A percentile compares a stretch with the other conserved stretches of the same genome.
These are phyloP conservation scores for Wallacemonas rigidus DNA, from an alignment of 208 protist genomes.

Conservation along the genomic window DNA sequence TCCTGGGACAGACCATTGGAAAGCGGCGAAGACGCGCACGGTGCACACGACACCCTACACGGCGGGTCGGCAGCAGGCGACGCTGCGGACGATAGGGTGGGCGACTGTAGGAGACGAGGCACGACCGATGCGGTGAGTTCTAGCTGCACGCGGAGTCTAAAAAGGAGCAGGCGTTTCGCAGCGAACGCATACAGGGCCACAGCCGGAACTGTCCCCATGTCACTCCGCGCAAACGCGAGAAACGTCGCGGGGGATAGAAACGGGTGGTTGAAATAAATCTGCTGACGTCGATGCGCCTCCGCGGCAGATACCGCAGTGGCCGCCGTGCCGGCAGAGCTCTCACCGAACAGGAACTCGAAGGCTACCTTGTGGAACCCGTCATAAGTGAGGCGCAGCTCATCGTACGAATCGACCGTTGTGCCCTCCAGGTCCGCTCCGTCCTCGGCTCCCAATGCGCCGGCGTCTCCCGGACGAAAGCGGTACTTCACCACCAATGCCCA, in stretches of 20 bases:
- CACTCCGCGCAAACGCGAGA: constrained; percentile 65
- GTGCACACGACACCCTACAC: constrained; percentile 42
- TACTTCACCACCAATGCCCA: constrained; percentile 83
- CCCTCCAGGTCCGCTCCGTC: not conserved
- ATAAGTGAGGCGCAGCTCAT: constrained; percentile 70
- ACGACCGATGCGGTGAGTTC: constrained; percentile 60
- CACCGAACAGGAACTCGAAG: constrained; percentile 74
- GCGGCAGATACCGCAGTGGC: constrained; percentile 24
- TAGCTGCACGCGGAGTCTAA: constrained; percentile 79
- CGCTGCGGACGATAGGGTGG: not conserved
- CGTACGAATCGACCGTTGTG: constrained; percentile 49
- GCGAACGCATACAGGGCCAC: constrained; percentile 86
- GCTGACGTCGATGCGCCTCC: constrained; percentile 35
- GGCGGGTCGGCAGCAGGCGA: constrained; percentile 16
- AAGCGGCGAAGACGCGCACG: constrained; percentile 74
- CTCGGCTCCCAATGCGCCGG: not conserved
- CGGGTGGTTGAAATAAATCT: constrained; percentile 81
- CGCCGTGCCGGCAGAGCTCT: constrained; percentile 47
- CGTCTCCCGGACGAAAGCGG: constrained; percentile 25
- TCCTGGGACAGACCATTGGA: constrained; percentile 83
- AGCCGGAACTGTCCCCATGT: constrained; percentile 56
- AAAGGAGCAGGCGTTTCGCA: constrained; percentile 81
- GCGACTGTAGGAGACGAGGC: constrained; percentile 37
- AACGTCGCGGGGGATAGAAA: constrained; percentile 88
- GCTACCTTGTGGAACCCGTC: constrained; percentile 69